Conservation (phyloP, 805 yeast species). For the Diddensiella transvaalensis region DNA sequence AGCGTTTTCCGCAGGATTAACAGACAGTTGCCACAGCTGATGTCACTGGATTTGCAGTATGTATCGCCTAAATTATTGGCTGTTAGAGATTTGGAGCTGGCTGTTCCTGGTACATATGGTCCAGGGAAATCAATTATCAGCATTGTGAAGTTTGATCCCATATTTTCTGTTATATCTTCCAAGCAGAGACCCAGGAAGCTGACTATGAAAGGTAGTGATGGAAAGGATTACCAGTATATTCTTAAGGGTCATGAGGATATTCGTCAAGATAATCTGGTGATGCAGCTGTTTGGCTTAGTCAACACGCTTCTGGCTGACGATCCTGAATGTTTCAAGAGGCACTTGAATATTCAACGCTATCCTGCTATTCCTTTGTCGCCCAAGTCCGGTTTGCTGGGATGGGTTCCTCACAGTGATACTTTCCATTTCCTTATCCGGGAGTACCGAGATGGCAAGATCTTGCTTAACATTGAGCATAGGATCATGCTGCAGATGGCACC, state of each 20-base stretch:
- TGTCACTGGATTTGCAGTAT: slow-evolving; percentile 82
- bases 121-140: slow-evolving; percentile 77
- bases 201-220: slow-evolving; percentile 81
- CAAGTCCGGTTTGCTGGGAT: slow-evolving; percentile 90
- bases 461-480: slow-evolving; percentile 88
- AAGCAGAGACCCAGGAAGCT: slow-evolving; percentile 93
- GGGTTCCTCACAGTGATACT: slow-evolving; percentile 98
- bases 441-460: slow-evolving; percentile 85
- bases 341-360: slow-evolving; percentile 84
- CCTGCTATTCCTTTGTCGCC: slow-evolving; percentile 96
- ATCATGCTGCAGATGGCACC: slow-evolving; percentile 98
- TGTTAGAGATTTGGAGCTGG: slow-evolving; percentile 76
- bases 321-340: slow-evolving; percentile 94
- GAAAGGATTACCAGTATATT: slow-evolving; percentile 76
- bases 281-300: slow-evolving; percentile 95
- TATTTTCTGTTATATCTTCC: slow-evolving; percentile 81
- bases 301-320: slow-evolving; percentile 85
- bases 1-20: slow-evolving; percentile 89
- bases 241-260: slow-evolving; percentile 98
- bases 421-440: slow-evolving; percentile 90
- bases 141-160: slow-evolving; percentile 75
- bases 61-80: slow-evolving; percentile 87
- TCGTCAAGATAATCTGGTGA: slow-evolving; percentile 93
- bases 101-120: slow-evolving; percentile 89
- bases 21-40: slow-evolving; percentile 82